phyloP scores from a whole-genome alignment of 2,329 filamentous ascomycete genomes.

The Monosporascus sp. region DNA sequence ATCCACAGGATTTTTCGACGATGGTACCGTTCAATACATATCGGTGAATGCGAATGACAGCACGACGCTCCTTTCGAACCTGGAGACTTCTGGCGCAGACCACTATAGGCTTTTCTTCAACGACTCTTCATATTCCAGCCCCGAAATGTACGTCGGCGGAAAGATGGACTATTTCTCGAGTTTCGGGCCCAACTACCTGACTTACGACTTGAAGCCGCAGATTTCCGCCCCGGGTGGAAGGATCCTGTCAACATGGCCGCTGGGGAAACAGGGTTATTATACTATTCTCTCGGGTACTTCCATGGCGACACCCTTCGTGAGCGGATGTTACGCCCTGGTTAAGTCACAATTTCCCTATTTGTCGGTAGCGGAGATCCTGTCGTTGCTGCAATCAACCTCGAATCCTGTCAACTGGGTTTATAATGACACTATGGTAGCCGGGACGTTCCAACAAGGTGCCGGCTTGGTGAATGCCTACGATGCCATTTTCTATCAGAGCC shows the following conservation, averaged over 20 bases:
- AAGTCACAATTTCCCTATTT: constrained; percentile 25
- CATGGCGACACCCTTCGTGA: constrained; percentile 30
- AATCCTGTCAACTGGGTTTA: constrained; percentile 20
- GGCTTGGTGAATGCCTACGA: constrained; percentile 27
- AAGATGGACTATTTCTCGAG: constrained; percentile 17
- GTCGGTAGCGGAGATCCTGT: constrained; percentile 20
- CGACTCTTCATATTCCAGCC: constrained; percentile 11
- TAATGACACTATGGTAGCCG: constrained; percentile 21
- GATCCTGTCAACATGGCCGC: constrained; percentile 29
- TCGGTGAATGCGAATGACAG: constrained; percentile 6
- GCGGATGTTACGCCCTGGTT: constrained; percentile 28
- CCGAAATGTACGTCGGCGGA: constrained; percentile 7
- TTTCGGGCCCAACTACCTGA: constrained; percentile 15
- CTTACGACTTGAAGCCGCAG: constrained; percentile 22
- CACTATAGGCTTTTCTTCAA: constrained; percentile 13
- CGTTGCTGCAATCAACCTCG: constrained; percentile 24
- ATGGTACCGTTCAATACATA: constrained; percentile 9
- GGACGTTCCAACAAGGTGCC: constrained; percentile 28
- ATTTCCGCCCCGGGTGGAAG: constrained; percentile 28
- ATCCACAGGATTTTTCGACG: constrained; percentile 10
- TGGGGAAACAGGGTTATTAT: constrained; percentile 24
- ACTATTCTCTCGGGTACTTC: constrained; percentile 30
- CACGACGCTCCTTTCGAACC: constrained; percentile 4
- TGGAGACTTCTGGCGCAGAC: constrained; percentile 5
- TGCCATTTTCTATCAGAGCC: constrained; percentile 18